These are phyloP conservation scores for Talaromyces stipitatus DNA, from an alignment of 495 filamentous ascomycete species.

Conservation along the genomic window DNA sequence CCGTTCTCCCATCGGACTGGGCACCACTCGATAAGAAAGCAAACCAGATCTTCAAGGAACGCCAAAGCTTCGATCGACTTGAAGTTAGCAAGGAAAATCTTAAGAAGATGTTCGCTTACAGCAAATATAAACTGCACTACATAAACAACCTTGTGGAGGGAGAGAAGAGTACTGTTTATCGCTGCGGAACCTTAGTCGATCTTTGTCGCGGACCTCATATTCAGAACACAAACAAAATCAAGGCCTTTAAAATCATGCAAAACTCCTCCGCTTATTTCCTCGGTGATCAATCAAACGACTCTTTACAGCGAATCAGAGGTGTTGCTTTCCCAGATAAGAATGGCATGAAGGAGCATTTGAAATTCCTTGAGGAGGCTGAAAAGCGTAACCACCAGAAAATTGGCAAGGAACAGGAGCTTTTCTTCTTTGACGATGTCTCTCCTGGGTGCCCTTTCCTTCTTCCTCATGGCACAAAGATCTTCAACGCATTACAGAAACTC, in stretches of 20 bases:
- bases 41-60: conserved; percentile 81
- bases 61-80: conserved; percentile 89
- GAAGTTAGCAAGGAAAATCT: conserved; percentile 82
- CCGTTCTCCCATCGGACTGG: conserved; percentile 70
- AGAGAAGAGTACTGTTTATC: conserved; percentile 87
- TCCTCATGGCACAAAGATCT: conserved; percentile 86
- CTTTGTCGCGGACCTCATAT: conserved; percentile 80
- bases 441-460: conserved; percentile 91
- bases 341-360: conserved; percentile 78
- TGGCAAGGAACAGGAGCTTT: conserved; percentile 90
- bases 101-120: conserved; percentile 92
- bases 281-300: conserved; percentile 86
- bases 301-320: conserved; percentile 90
- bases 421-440: conserved; percentile 89
- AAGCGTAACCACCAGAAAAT: conserved; percentile 90
- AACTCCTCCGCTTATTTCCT: conserved; percentile 97
- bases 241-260: conserved; percentile 89
- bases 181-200: conserved; percentile 74
- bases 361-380: conserved; percentile 90
- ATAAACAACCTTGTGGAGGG: conserved; percentile 92
- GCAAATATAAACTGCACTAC: conserved; percentile 93
- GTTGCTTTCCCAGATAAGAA: conserved; percentile 98
- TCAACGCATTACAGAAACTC: conserved; percentile 77
- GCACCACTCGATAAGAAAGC: conserved; percentile 70
- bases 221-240: conserved; percentile 84